These are phyloP conservation scores for Linnemannia exigua DNA, from an alignment of 192 early-diverging fungal genomes.

Conservation along the genomic window DNA sequence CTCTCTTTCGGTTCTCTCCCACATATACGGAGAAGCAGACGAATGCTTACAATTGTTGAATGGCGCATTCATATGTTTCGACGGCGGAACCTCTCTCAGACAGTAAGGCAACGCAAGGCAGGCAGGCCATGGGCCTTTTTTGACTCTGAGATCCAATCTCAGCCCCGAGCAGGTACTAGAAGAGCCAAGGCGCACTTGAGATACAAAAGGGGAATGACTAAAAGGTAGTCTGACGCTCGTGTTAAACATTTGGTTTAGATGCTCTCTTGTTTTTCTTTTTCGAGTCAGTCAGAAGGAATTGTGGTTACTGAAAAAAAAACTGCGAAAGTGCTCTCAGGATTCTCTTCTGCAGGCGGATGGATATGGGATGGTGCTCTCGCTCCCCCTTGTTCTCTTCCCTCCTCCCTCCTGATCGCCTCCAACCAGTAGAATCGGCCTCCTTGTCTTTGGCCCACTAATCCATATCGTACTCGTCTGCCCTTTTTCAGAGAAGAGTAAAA, in stretches of 20 bases:
- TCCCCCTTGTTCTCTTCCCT: background rate
- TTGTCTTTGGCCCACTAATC: background rate
- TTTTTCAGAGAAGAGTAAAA: background rate
- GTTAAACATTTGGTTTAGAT: constrained; percentile 10
- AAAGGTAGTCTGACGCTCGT: background rate
- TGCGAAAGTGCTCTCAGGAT: constrained; percentile 3
- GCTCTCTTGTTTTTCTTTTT: background rate
- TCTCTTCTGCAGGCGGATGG: constrained; percentile 4
- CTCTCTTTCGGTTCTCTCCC: too few species aligned
- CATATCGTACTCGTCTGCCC: background rate
- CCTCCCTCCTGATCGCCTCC: background rate
- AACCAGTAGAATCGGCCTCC: background rate
- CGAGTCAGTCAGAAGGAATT: constrained; percentile 6
- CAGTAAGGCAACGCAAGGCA: background rate
- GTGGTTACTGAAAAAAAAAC: background rate
- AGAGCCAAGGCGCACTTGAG: constrained; percentile 1
- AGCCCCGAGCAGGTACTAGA: background rate
- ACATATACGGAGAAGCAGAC: background rate
- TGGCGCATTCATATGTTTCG: constrained; percentile 20
- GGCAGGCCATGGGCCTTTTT: background rate
- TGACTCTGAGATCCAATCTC: constrained; percentile 15
- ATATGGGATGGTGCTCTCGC: background rate
- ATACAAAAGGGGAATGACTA: constrained; percentile 1
- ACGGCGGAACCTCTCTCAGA: background rate
- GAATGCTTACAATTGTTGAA: constrained; percentile 10